Evolutionary conservation across 2,329 filamentous ascomycete genomes (phyloP), one percentile per base, ranked within the genome.

Genomic region (Purpureocillium takamizusanense): DNA sequence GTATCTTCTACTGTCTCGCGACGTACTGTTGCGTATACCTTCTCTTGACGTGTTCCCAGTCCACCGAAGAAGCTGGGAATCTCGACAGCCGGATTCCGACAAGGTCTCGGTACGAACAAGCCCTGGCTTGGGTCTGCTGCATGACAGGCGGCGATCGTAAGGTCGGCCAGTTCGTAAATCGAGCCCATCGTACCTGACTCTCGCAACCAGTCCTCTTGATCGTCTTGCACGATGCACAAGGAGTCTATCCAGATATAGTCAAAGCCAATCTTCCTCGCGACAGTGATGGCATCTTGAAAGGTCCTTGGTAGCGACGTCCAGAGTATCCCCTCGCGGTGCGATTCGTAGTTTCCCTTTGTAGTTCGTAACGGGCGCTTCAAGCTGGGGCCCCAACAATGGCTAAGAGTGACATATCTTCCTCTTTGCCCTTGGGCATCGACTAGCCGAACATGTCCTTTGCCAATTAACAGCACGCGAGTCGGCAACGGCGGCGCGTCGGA

Each of bases 221-320:
- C 42, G 16, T 48, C 47, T 38, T 52, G 51, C 7, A 52, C 37
- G 31, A 53, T 55, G 32, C 51, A 55, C 2, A 54, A 37, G 4
- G 49, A 52, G 37, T 54, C 51, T 18, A 54, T 52, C 51, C 51
- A 54, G 5, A 53, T 13, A 15, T 52, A 53, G 2, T 36, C 28
- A 27, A 44, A n/a, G 4, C 45, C 46, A 5, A 51, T 33, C 9
- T 30, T 23, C 2, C 42, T 41, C 2, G 42, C 35, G 4, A 49
- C 36, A 7, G 21, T 27, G 3, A 52, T 33, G n/a, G 49, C 48
- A 29, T 53, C 42, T 13, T 33, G 41, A 25, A 52, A 51, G 21
- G 36, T 46, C 7, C 23, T n/a, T 1, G 46, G 48, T 9, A 50
- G 32, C 5, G 21, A 25, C 21, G 21, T 6, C 21, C 21, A 25